Evolutionary conservation across 352 stramenopile species (phyloP).

Genomic region (Globisporangium lucens): DNA sequence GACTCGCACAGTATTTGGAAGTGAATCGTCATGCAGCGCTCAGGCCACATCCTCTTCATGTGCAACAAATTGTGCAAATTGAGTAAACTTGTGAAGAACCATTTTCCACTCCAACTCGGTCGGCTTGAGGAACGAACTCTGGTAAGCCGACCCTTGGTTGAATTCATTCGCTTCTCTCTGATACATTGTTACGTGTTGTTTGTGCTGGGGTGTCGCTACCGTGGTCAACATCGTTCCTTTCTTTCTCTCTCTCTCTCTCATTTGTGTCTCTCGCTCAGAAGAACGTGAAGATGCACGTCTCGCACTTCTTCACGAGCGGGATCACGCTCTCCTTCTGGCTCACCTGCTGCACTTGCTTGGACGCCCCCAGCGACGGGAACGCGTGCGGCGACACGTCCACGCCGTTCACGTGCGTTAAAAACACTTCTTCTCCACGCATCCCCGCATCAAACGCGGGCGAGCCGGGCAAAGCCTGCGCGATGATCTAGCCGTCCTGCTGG

Average conservation of each 20-base stretch:
- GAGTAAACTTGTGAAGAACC: not conserved
- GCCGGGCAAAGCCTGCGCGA: slow-evolving; percentile 62
- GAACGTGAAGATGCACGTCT: slow-evolving; percentile 80
- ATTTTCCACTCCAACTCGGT: not conserved
- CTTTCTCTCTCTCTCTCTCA: not conserved
- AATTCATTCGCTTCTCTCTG: too few species aligned
- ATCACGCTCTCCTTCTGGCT: slow-evolving; percentile 79
- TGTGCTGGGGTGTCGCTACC: not conserved
- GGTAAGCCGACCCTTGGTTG: too few species aligned
- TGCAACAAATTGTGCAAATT: not conserved
- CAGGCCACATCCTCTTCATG: too few species aligned
- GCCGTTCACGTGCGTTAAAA: slow-evolving; percentile 78
- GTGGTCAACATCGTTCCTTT: not conserved
- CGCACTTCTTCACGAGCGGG: slow-evolving; percentile 65
- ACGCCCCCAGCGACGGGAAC: slow-evolving; percentile 48
- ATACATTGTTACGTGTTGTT: too few species aligned
- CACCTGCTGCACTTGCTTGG: slow-evolving; percentile 27
- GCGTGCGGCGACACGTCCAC: slow-evolving; percentile 72
- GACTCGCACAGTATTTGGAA: too few species aligned
- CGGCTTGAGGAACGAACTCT: too few species aligned
- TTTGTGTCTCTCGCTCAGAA: slow-evolving; percentile 30
- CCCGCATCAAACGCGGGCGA: slow-evolving; percentile 68
- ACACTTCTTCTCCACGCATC: slow-evolving; percentile 72
- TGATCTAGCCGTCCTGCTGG: slow-evolving; percentile 76
- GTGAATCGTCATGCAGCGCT: too few species aligned